Evolutionary conservation across 306 rosid species (phyloP), one percentile per base, ranked within the genome.

Genomic region (Inga oerstediana): DNA sequence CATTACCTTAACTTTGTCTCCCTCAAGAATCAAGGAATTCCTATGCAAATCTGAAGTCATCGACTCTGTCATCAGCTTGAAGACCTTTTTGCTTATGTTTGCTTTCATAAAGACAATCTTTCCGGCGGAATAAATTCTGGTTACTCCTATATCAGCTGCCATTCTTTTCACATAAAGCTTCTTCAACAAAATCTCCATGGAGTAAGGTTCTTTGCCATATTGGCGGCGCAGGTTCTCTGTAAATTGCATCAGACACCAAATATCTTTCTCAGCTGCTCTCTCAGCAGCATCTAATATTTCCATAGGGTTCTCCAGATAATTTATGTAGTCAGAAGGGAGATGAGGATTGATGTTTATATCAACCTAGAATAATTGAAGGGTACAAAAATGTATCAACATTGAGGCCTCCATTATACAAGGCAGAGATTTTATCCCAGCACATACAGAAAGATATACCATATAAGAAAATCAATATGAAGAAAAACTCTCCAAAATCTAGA

Each of bases 71-170:
- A 96, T 92, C 83, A 96, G 85, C 87, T 89, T 86, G 91, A 93
- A 96, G 41, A 93, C 94, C 78, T 84, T 91, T 79, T 85, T 90
- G 59, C 74, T 91, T 89, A 93, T 91, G 76, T 90, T 89, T 77
- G 98, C 89, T 91, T 92, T 87, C 99, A 96, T 91, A 48, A 69
- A 78, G 77, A 96, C 91, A 17, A 34, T 85, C 91, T 92, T 96
- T 83, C 99, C 97, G 19, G 88, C 81, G 79, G 94, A 84, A 86
- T 88, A 93, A 56, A 96, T 90, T 77, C 89, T 89, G 65, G 80
- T 79, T 85, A 96, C 87, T 72, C 99, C 98, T 30, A 96, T 84
- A 89, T 96, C 99, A 30, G 97, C 99, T 2, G 99, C 94, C 99
- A 96, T 96, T 90, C 98, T 96, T 82, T 91, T 88, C 85, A 93